A percentile compares a stretch with the other conserved stretches of the same genome.
Conservation (phyloP, 768 basidiomycete genomes). For the Suillus paluster region DNA sequence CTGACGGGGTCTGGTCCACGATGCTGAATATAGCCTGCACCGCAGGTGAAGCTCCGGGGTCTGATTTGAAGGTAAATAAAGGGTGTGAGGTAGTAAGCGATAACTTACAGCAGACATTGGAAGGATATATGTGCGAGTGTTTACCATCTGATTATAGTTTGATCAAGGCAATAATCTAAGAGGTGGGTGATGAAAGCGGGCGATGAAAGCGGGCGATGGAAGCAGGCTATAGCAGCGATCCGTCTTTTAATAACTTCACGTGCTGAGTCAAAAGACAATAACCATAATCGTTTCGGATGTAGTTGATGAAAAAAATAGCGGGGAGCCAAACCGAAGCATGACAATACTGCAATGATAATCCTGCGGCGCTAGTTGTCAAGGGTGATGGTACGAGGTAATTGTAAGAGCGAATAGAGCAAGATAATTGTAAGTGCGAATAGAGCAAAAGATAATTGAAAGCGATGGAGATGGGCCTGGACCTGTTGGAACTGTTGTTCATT, state of each 20-base stretch:
- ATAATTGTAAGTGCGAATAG: no score
- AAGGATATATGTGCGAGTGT: not conserved
- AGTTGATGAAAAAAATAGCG: no score
- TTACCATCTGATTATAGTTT: not conserved
- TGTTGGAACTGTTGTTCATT: not conserved
- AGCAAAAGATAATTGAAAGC: no score
- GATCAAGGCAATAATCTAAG: not conserved
- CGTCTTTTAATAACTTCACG: not conserved
- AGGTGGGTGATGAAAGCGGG: not conserved
- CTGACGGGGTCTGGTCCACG: conserved; percentile 3
- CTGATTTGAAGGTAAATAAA: not conserved
- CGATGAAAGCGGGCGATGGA: not conserved
- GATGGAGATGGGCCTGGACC: no score
- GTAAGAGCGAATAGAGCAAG: no score
- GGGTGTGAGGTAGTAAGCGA: not conserved
- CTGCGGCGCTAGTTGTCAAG: no score
- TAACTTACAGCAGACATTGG: not conserved
- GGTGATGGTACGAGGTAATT: no score
- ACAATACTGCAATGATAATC: no score
- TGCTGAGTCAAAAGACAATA: not conserved
- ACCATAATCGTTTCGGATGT: not conserved
- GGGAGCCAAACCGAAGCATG: no score
- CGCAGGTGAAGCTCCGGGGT: conserved; percentile 5
- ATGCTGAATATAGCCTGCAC: conserved; percentile 11
- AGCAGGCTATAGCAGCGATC: no score